Percentiles rank a stretch among this genome's conserved stretches.
Evolutionary conservation across 495 filamentous ascomycete species (phyloP).

Genomic region (Stereocaulon alpinum): DNA sequence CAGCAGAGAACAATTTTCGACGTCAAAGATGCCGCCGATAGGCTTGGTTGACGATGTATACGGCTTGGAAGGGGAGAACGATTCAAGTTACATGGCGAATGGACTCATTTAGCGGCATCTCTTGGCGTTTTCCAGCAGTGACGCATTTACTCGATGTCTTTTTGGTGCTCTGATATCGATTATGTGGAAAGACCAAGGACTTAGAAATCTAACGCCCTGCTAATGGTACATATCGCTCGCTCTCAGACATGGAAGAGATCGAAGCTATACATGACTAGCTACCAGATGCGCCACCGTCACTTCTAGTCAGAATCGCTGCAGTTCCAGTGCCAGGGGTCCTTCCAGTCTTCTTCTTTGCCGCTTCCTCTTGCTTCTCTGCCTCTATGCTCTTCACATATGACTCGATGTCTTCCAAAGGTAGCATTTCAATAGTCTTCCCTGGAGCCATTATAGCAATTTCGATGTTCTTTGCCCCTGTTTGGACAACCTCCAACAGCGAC

Average conservation of each 20-base stretch:
- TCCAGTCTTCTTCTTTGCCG: conserved; percentile 87
- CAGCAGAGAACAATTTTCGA: conserved; percentile 60
- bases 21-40: conserved; percentile 58
- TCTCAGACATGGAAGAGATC: background rate
- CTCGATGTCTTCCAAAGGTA: conserved; percentile 91
- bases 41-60: conserved; percentile 50
- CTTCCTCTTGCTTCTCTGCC: conserved; percentile 97
- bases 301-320: conserved; percentile 65
- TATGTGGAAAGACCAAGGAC: background rate
- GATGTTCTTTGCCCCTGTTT: conserved; percentile 98
- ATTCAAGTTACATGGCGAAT: background rate
- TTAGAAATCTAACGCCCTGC: background rate
- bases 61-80: background rate
- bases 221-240: conserved; percentile 1
- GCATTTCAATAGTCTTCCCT: conserved; percentile 86
- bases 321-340: conserved; percentile 65
- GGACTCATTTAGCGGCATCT: conserved; percentile 1
- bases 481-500: conserved; percentile 93
- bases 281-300: conserved; percentile 40
- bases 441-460: conserved; percentile 98
- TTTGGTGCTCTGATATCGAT: background rate
- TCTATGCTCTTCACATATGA: conserved; percentile 96
- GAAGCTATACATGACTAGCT: conserved; percentile 19
- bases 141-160: background rate
- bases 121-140: background rate